Evolutionary conservation across 1,139 yeast genomes (phyloP).

Genomic region (Saccharomycopsis phalli): DNA sequence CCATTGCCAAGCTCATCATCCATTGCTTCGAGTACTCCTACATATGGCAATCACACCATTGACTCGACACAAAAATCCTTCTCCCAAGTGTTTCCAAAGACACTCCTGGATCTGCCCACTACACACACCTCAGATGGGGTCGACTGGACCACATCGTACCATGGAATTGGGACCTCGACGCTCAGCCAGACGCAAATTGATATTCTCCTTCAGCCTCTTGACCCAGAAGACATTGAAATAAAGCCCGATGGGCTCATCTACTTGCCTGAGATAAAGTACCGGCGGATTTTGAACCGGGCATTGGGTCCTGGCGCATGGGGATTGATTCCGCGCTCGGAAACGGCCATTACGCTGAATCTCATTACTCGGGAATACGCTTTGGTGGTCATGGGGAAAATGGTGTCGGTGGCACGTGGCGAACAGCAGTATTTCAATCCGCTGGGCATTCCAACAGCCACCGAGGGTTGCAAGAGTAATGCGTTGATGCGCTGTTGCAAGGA

Average conservation of each 20-base stretch:
- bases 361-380: slow-evolving; percentile 87
- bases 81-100: no score
- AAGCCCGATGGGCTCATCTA: slow-evolving; percentile 92
- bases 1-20: not conserved
- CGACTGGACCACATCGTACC: slow-evolving; percentile 31
- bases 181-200: slow-evolving; percentile 55
- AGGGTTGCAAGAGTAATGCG: slow-evolving; percentile 95
- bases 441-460: slow-evolving; percentile 91
- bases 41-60: not conserved
- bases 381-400: slow-evolving; percentile 79
- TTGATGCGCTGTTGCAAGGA: slow-evolving; percentile 97
- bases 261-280: slow-evolving; percentile 88
- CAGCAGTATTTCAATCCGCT: slow-evolving; percentile 84
- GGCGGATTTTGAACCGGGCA: slow-evolving; percentile 78
- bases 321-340: slow-evolving; percentile 83
- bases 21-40: not conserved
- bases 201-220: slow-evolving; percentile 50
- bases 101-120: no score
- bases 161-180: slow-evolving; percentile 73
- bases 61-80: not conserved
- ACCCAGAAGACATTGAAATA: slow-evolving; percentile 71
- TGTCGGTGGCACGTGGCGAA: slow-evolving; percentile 91
- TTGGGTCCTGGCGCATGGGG: slow-evolving; percentile 99
- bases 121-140: no score
- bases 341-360: slow-evolving; percentile 54